phyloP scores from a whole-genome alignment of 2,329 filamentous ascomycete genomes.

The Colletotrichum orbiculare region DNA sequence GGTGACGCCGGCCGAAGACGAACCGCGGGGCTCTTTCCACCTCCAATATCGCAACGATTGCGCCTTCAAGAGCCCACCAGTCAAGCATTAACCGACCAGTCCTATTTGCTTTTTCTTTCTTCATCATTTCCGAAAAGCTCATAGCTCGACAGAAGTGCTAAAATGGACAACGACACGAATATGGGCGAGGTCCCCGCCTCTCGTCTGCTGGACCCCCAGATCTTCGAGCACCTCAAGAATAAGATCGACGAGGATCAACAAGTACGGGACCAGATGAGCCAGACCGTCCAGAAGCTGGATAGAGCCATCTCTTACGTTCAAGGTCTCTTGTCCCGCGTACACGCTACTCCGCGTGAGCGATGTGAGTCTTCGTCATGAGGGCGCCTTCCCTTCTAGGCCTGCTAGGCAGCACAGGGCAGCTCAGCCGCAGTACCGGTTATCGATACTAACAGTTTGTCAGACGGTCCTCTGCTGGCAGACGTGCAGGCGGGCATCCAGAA shows the following conservation, averaged over 20 bases:
- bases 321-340: slow-evolving; percentile 86
- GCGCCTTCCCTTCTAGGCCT: too few species aligned
- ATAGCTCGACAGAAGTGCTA: neutral
- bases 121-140: neutral
- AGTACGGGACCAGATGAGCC: slow-evolving; percentile 84
- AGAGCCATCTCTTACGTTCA: slow-evolving; percentile 85
- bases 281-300: slow-evolving; percentile 84
- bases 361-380: slow-evolving; percentile 50
- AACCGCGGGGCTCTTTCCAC: neutral
- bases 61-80: too few species aligned
- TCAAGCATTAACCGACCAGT: too few species aligned
- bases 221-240: slow-evolving; percentile 88
- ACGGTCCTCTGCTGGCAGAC: slow-evolving; percentile 74
- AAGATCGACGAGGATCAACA: slow-evolving; percentile 90
- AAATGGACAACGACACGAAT: slow-evolving; percentile 38
- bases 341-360: slow-evolving; percentile 79
- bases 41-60: neutral
- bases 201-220: slow-evolving; percentile 73
- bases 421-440: neutral
- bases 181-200: slow-evolving; percentile 39
- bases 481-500: slow-evolving; percentile 78
- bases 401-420: too few species aligned
- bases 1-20: neutral
- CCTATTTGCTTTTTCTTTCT: too few species aligned
- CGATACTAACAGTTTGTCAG: slow-evolving; percentile 72